A percentile compares a stretch with the other conserved stretches of the same genome.
Evolutionary conservation across 176 grass and related monocot genomes (phyloP).

Genomic region (Triticum turgidum): DNA sequence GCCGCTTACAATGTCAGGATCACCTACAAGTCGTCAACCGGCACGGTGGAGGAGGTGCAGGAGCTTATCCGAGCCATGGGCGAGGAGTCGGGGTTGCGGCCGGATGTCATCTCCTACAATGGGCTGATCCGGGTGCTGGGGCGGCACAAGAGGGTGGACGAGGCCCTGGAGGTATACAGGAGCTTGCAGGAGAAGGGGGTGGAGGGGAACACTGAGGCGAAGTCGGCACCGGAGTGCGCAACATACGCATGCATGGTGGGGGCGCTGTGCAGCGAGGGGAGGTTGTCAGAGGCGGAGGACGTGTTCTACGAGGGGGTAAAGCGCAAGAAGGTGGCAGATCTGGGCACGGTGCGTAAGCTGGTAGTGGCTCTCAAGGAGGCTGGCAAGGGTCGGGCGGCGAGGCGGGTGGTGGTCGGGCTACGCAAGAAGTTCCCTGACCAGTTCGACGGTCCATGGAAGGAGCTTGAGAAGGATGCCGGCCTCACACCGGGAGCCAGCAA

Average conservation of each 20-base stretch:
- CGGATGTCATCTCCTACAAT: conserved; percentile 36
- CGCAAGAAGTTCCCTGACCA: conserved; percentile 45
- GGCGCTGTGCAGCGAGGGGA: conserved; percentile 16
- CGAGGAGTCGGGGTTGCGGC: conserved; percentile 32
- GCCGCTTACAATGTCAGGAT: conserved; percentile 43
- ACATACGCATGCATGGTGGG: conserved; percentile 29
- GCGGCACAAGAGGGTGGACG: conserved; percentile 32
- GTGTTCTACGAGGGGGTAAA: conserved; percentile 38
- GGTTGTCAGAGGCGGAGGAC: conserved; percentile 50
- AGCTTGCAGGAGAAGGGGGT: conserved; percentile 10
- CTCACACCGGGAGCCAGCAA: background rate
- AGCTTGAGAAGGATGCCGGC: conserved; percentile 25
- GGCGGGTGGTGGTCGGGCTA: conserved; percentile 44
- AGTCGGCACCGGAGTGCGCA: conserved; percentile 29
- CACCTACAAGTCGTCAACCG: conserved; percentile 37
- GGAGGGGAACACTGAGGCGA: background rate
- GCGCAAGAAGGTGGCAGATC: conserved; percentile 35
- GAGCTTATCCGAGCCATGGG: conserved; percentile 51
- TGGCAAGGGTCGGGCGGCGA: conserved; percentile 47
- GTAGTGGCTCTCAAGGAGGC: conserved; percentile 34
- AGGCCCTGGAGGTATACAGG: conserved; percentile 35
- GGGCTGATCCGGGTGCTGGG: conserved; percentile 31
- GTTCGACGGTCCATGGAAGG: conserved; percentile 43
- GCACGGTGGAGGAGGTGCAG: conserved; percentile 48
- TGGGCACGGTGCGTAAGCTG: conserved; percentile 30